Percentiles rank a stretch among this genome's conserved stretches.
phyloP scores from a whole-genome alignment of 2,329 filamentous ascomycete species.

The Aureobasidium sp. region DNA sequence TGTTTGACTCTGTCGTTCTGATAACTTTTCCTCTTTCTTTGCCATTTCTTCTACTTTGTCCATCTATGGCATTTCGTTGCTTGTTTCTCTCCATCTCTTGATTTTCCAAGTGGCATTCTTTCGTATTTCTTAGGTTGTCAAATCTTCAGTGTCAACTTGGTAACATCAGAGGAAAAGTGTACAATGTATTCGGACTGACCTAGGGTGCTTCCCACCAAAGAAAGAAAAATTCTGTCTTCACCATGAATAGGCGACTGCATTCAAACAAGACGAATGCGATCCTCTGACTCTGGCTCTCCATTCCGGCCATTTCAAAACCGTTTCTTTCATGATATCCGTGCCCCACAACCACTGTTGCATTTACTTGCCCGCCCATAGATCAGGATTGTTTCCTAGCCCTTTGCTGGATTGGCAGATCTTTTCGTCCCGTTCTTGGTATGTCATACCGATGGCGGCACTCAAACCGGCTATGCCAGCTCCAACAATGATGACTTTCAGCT shows the following conservation, averaged over 20 bases:
- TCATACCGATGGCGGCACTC: constrained; percentile 37
- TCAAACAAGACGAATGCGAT: constrained; percentile 14
- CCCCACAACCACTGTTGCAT: constrained; percentile 20
- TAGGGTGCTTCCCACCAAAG: too few relatives aligned
- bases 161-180: too few relatives aligned
- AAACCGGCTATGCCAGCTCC: constrained; percentile 50
- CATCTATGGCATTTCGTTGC: not conserved
- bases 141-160: too few relatives aligned
- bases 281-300: constrained; percentile 17
- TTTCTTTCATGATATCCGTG: constrained; percentile 19
- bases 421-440: constrained; percentile 19
- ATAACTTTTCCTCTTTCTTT: not conserved
- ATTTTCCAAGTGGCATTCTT: not conserved
- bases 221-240: too few relatives aligned
- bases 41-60: not conserved
- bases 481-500: constrained; percentile 41
- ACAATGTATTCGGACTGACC: too few relatives aligned
- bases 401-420: constrained; percentile 17
- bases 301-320: constrained; percentile 18
- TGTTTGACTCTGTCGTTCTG: not conserved
- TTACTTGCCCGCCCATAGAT: constrained; percentile 17
- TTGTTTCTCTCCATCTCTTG: not conserved
- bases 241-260: constrained; percentile 15
- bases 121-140: too few relatives aligned
- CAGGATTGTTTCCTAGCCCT: constrained; percentile 17